Base-by-base conservation (phyloP, 2,329 filamentous ascomycete species). In the Cordyceps cateniannulata region DNA sequence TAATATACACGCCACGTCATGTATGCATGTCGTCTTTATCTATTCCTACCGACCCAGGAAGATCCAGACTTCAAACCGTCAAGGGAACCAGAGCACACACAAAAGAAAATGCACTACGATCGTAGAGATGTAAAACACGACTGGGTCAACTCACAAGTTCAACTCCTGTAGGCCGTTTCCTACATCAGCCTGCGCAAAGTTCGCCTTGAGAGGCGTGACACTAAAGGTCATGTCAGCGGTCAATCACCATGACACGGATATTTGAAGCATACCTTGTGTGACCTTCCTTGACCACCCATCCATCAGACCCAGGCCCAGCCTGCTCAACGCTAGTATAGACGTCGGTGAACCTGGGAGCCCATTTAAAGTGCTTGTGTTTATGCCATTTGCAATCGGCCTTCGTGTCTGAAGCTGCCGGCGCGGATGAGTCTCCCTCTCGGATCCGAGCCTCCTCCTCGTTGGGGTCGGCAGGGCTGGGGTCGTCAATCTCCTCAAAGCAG, bases 301-400 rank as follows among this genome's bases (percentile, higher is more conserved):
- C 95, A 74, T 99, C 95, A 70, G 91, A 96, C 3, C 92, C 92
- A 4, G 90, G 89, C 35, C 80, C 79, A 44, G 88, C 86, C 65
- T 88, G 84, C 66, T 92, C 85, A n/a, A 97, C 92, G 66, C 89
- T 93, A 70, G 89, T 85, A 73, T 91, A 91, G 2, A 98, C 91
- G 73, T 96, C 93, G 38, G 84, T 81, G 74, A 98, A 95, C 64
- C 85, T 85, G 2, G 93, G 95, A 52, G 90, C 86, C 95, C 95
- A 98, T 75, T 93, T 96, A 80, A 97, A 98, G 74, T 96, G 90
- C 72, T 90, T 91, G 73, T 96, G 91, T 60, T 79, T 82, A 71
- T 91, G 87, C 32, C 81, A 76, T 45, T 75, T 69, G 4, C 60
- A 66, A 61, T 64, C 64, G 48, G 71, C 76, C 50, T 74, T 75